phyloP scores from a whole-genome alignment of 2,329 filamentous ascomycete genomes.

The Mycosphaerelloides madeirae region DNA sequence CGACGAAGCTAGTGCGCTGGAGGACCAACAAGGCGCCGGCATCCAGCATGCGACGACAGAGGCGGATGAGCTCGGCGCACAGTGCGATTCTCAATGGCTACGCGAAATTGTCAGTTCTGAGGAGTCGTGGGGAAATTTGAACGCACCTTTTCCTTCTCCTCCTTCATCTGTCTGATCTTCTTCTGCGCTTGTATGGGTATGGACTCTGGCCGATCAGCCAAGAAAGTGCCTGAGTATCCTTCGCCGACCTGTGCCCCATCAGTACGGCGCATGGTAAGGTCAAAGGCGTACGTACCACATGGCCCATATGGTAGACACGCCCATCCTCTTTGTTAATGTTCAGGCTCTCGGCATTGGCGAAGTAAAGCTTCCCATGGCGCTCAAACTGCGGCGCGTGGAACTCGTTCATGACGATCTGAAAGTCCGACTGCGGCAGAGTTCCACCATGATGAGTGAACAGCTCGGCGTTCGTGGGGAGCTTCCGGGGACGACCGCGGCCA shows the following conservation, averaged over 20 bases:
- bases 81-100: constrained; percentile 1
- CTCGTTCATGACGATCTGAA: constrained; percentile 6
- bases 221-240: constrained; percentile 14
- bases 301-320: constrained; percentile 16
- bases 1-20: constrained; percentile 8
- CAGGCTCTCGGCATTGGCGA: neutral
- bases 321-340: constrained; percentile 11
- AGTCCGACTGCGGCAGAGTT: neutral
- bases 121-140: neutral
- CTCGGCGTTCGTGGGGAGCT: neutral
- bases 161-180: constrained; percentile 1
- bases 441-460: neutral
- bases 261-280: neutral
- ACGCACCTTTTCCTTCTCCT: constrained; percentile 6
- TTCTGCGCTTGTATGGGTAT: constrained; percentile 1
- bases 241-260: constrained; percentile 9
- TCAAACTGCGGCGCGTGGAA: neutral
- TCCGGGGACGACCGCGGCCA: neutral
- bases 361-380: neutral
- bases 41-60: neutral
- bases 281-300: constrained; percentile 6
- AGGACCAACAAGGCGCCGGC: neutral
- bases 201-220: constrained; percentile 3
- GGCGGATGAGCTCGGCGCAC: neutral
- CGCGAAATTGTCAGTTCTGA: neutral